Evolutionary conservation across 129 eudicot genomes (phyloP).

Genomic region (Mikania micrantha): DNA sequence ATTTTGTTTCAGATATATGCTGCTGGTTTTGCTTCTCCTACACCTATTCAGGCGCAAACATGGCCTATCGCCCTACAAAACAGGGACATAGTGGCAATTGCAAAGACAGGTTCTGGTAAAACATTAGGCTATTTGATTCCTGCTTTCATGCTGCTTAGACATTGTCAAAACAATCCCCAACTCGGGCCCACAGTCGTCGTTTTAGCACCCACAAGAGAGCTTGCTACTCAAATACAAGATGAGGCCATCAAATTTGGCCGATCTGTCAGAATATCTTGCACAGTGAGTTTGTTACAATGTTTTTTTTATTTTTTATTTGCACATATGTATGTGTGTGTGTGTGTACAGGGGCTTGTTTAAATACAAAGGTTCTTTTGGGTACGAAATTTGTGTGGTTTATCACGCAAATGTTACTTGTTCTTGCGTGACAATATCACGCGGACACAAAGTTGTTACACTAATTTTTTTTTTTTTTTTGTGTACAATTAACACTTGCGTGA

Average conservation of each 20-base stretch:
- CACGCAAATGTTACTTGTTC: no score
- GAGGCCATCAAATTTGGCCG: conserved; percentile 94
- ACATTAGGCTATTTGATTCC: conserved; percentile 93
- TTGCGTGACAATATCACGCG: no score
- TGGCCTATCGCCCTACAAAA: conserved; percentile 95
- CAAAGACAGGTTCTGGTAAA: conserved; percentile 98
- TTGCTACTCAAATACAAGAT: conserved; percentile 94
- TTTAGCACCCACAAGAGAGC: conserved; percentile 92
- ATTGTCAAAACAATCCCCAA: conserved; percentile 62
- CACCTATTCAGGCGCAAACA: conserved; percentile 96
- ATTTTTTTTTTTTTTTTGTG: no score
- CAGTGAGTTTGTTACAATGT: conserved; percentile 35
- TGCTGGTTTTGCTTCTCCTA: conserved; percentile 85
- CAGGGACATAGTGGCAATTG: conserved; percentile 93
- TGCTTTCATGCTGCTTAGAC: conserved; percentile 77
- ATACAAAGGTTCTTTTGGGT: no score
- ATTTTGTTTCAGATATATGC: conserved; percentile 52
- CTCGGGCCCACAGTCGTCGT: conserved; percentile 89
- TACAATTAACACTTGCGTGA: no score
- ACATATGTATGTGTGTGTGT: background rate
- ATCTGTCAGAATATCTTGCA: conserved; percentile 79
- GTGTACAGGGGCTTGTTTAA: no score
- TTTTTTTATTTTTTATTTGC: background rate
- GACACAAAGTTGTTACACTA: no score
- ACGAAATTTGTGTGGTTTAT: no score